phyloP scores from a whole-genome alignment of 768 basidiomycete genomes.

The Auricularia sp. region DNA sequence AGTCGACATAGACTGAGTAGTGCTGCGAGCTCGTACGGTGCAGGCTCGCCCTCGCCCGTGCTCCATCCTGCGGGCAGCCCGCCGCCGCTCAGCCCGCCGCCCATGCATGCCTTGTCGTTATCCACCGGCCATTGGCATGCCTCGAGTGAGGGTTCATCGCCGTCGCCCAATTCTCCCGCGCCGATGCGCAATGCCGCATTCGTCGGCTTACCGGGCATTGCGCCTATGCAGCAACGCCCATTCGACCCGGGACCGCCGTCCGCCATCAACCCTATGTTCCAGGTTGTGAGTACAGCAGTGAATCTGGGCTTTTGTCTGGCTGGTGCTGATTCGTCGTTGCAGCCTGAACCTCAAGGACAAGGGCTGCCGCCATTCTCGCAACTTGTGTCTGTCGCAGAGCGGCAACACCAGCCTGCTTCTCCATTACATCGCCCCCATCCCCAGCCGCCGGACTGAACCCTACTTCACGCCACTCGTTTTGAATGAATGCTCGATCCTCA shows the following conservation, averaged over 20 bases:
- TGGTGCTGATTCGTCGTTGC: not conserved
- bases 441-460: slow-evolving; percentile 1
- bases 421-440: slow-evolving; percentile 1
- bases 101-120: slow-evolving; percentile 62
- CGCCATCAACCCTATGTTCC: slow-evolving; percentile 78
- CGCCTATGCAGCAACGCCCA: slow-evolving; percentile 27
- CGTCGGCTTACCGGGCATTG: slow-evolving; percentile 26
- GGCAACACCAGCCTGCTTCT: slow-evolving; percentile 33
- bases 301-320: not conserved
- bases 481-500: not conserved
- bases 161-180: slow-evolving; percentile 1
- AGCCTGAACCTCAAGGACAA: slow-evolving; percentile 27
- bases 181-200: slow-evolving; percentile 13
- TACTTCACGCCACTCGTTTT: not conserved
- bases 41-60: slow-evolving; percentile 51
- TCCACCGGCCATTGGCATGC: slow-evolving; percentile 43
- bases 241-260: slow-evolving; percentile 49
- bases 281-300: slow-evolving; percentile 56
- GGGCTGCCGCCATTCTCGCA: slow-evolving; percentile 69
- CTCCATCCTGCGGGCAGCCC: slow-evolving; percentile 14
- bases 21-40: slow-evolving; percentile 68
- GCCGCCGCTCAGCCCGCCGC: slow-evolving; percentile 37
- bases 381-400: slow-evolving; percentile 73
- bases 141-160: slow-evolving; percentile 12
- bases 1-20: slow-evolving; percentile 60